These are phyloP conservation scores for Raphanus raphanistrum DNA, from an alignment of 345 rosid species.

Conservation along the genomic window DNA sequence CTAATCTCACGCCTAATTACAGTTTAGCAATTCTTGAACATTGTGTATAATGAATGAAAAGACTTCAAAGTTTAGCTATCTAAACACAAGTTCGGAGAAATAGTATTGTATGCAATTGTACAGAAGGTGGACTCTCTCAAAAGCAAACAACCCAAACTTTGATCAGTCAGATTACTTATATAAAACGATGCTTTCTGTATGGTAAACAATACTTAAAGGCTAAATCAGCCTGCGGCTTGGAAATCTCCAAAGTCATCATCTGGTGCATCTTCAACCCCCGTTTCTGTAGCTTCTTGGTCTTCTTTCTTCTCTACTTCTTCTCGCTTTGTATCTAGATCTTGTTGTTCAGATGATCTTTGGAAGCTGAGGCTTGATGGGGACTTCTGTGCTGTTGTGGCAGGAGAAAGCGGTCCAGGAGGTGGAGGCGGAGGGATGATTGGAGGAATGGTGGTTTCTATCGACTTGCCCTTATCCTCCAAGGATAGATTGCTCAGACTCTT, in stretches of 20 bases:
- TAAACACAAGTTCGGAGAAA: slow-evolving; percentile 23
- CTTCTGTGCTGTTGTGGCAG: slow-evolving; percentile 41
- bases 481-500: slow-evolving; percentile 56
- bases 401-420: slow-evolving; percentile 69
- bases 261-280: slow-evolving; percentile 46
- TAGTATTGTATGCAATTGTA: slow-evolving; percentile 23
- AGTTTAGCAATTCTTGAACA: too few species aligned
- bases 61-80: neutral
- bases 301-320: slow-evolving; percentile 37
- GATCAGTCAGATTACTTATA: slow-evolving; percentile 27
- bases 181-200: slow-evolving; percentile 28
- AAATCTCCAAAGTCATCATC: slow-evolving; percentile 99
- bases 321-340: slow-evolving; percentile 37
- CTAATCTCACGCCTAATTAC: too few species aligned
- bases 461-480: slow-evolving; percentile 56
- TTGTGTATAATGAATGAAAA: neutral
- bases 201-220: slow-evolving; percentile 11
- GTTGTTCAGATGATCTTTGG: slow-evolving; percentile 34
- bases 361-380: slow-evolving; percentile 46
- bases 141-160: slow-evolving; percentile 29
- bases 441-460: slow-evolving; percentile 53
- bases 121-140: slow-evolving; percentile 10
- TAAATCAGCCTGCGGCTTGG: slow-evolving; percentile 69
- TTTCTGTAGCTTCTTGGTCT: slow-evolving; percentile 31
- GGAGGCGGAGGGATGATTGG: slow-evolving; percentile 82